Evolutionary conservation across 1,139 yeast species (phyloP).

Genomic region (Komagataea norvegica): DNA sequence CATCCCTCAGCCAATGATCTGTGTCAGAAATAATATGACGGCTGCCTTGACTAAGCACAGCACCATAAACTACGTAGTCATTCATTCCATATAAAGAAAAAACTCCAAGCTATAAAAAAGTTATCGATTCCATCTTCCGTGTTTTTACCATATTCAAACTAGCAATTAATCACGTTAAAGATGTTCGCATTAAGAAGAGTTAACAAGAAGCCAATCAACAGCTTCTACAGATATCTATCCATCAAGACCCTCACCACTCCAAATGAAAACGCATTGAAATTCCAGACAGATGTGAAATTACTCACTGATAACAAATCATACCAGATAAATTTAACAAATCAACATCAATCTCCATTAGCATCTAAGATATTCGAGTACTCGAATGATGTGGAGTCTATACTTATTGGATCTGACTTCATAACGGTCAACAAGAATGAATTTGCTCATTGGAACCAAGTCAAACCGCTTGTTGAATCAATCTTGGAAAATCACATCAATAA

Average conservation of each 20-base stretch:
- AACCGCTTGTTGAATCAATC: slow-evolving; percentile 84
- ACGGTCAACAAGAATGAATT: slow-evolving; percentile 71
- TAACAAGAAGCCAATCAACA: background rate
- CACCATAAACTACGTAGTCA: background rate
- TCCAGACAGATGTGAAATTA: slow-evolving; percentile 30
- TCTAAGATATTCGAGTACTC: slow-evolving; percentile 63
- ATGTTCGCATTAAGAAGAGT: slow-evolving; percentile 11
- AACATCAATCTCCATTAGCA: slow-evolving; percentile 83
- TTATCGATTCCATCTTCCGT: background rate
- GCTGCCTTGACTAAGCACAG: slow-evolving; percentile 1
- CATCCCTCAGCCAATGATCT: slow-evolving; percentile 1
- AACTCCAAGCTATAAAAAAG: background rate
- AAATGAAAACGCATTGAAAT: slow-evolving; percentile 87
- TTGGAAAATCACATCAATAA: slow-evolving; percentile 78
- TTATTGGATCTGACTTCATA: slow-evolving; percentile 84
- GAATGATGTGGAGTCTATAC: slow-evolving; percentile 66
- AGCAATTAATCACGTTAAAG: background rate
- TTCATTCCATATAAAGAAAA: background rate
- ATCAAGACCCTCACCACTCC: slow-evolving; percentile 75
- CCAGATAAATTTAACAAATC: slow-evolving; percentile 60
- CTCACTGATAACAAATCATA: slow-evolving; percentile 22
- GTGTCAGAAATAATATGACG: slow-evolving; percentile 5
- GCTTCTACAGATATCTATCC: slow-evolving; percentile 19
- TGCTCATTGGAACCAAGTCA: slow-evolving; percentile 71
- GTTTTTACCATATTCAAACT: background rate